Percentiles rank a stretch among this genome's conserved stretches.
Evolutionary conservation across 768 basidiomycete genomes (phyloP).

Genomic region (Boletus rubroflammeus): DNA sequence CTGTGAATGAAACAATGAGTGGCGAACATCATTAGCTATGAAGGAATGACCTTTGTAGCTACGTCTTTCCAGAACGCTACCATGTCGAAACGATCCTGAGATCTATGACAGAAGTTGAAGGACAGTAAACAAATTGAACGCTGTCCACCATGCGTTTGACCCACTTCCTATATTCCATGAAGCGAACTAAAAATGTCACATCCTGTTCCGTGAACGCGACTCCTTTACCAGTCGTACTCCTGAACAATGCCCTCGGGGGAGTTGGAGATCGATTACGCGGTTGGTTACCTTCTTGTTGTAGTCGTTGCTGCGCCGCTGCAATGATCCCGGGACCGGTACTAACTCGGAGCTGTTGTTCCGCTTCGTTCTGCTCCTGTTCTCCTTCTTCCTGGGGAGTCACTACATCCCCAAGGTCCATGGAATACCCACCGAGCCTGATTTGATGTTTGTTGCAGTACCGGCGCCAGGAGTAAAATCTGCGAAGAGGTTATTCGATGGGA

Average conservation of each 20-base stretch:
- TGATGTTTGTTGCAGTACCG: slow-evolving; percentile 92
- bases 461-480: slow-evolving; percentile 86
- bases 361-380: slow-evolving; percentile 40
- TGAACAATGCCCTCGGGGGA: slow-evolving; percentile 71
- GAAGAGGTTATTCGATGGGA: background rate
- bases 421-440: slow-evolving; percentile 82
- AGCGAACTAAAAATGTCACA: slow-evolving; percentile 68
- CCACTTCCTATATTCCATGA: slow-evolving; percentile 75
- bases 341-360: slow-evolving; percentile 36
- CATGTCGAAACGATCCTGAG: slow-evolving; percentile 66
- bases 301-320: slow-evolving; percentile 41
- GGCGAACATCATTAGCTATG: background rate
- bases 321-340: slow-evolving; percentile 44
- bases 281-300: slow-evolving; percentile 34
- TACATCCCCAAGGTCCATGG: slow-evolving; percentile 63
- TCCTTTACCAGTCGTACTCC: slow-evolving; percentile 87
- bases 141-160: slow-evolving; percentile 19
- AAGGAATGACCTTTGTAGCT: slow-evolving; percentile 51
- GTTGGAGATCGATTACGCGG: slow-evolving; percentile 71
- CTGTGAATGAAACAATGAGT: slow-evolving; percentile 33
- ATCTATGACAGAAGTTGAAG: slow-evolving; percentile 31
- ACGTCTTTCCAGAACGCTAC: slow-evolving; percentile 79
- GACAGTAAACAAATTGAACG: slow-evolving; percentile 1
- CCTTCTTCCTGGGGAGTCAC: slow-evolving; percentile 43
- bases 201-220: slow-evolving; percentile 87